Conservation (phyloP, 2,329 filamentous ascomycete genomes). For the Pseudogymnoascus sp. region DNA sequence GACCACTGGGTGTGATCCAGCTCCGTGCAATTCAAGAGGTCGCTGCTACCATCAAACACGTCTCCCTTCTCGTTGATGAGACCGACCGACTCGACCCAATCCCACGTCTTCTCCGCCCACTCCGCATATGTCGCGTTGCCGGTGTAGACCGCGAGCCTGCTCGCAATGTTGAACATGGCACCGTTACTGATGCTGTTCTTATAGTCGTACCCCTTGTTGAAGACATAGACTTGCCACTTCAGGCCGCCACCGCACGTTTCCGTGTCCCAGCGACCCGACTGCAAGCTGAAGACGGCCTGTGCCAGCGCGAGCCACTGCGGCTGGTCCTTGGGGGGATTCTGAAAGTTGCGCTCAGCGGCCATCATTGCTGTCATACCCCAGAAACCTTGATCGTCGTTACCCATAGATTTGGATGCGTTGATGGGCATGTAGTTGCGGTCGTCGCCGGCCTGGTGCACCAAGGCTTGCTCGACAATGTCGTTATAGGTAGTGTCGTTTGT, state of each 20-base stretch:
- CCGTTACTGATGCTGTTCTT: slow-evolving; percentile 56
- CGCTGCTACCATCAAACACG: slow-evolving; percentile 53
- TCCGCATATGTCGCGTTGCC: slow-evolving; percentile 65
- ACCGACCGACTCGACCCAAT: slow-evolving; percentile 51
- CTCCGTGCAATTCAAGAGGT: slow-evolving; percentile 47
- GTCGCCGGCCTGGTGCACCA: slow-evolving; percentile 49
- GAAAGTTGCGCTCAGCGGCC: slow-evolving; percentile 58
- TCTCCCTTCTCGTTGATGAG: slow-evolving; percentile 44
- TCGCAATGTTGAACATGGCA: slow-evolving; percentile 50
- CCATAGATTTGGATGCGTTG: slow-evolving; percentile 50
- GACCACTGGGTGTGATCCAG: slow-evolving; percentile 56
- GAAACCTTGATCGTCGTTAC: slow-evolving; percentile 65
- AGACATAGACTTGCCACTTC: slow-evolving; percentile 73
- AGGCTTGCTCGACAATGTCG: slow-evolving; percentile 42
- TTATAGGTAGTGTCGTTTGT: slow-evolving; percentile 50
- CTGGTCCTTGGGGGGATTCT: slow-evolving; percentile 42
- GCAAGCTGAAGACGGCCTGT: slow-evolving; percentile 70
- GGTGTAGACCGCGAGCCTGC: slow-evolving; percentile 65
- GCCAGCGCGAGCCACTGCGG: slow-evolving; percentile 62
- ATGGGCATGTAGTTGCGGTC: slow-evolving; percentile 47
- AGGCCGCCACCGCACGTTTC: slow-evolving; percentile 61
- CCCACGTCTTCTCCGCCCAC: slow-evolving; percentile 65
- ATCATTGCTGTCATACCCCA: slow-evolving; percentile 62
- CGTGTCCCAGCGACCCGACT: slow-evolving; percentile 62
- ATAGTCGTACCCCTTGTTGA: slow-evolving; percentile 72